Evolutionary conservation across 108 stramenopile genomes (phyloP), one percentile per base, ranked within the genome.

Genomic region (Seminavis robusta): DNA sequence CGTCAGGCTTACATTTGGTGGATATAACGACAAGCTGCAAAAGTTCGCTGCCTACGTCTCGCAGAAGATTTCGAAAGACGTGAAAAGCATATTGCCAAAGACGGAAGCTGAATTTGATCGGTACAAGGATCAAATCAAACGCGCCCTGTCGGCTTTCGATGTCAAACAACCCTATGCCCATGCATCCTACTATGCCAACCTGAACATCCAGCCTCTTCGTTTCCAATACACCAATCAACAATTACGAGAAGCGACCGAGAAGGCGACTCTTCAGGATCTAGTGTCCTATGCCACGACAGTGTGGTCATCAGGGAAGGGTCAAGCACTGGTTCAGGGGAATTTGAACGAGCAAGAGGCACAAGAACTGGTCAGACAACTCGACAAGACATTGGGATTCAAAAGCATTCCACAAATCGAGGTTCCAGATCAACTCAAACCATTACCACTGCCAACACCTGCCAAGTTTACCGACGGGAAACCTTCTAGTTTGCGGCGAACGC

Each of bases 251-350:
- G 85, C 80, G 17, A 67, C 87, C 13, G 47, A 76, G 33, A 46
- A 57, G 31, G 47, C 71, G 34, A 76, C 65, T 17, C 37, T 84
- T 17, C 16, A 53, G 11, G 76, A 87, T 45, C 73, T 94, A 13
- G 52, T 58, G 15, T 61, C 68, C 7, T 94, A 86, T 52, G 75
- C 63, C 6, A 57, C 71, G 31, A 63, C 45, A 23, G 53, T 94
- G 0, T 91, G 83, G 85, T 64, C 74, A 19, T 81, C 60, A 33
- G 92, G 88, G 7, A 84, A 80, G 43, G 84, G 83, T 10, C 69
- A 87, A 45, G 86, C 79, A 26, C 69, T 94, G 10, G 74, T 88
- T 9, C 86, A 90, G 59, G 92, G 92, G 16, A 94, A 94, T 59
- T 40, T 83, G 23, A 69, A 83, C 46, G 66, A 81, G 37, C 56